Evolutionary conservation across 805 yeast genomes (phyloP).

Genomic region (Myxozyma vanderwaltii): DNA sequence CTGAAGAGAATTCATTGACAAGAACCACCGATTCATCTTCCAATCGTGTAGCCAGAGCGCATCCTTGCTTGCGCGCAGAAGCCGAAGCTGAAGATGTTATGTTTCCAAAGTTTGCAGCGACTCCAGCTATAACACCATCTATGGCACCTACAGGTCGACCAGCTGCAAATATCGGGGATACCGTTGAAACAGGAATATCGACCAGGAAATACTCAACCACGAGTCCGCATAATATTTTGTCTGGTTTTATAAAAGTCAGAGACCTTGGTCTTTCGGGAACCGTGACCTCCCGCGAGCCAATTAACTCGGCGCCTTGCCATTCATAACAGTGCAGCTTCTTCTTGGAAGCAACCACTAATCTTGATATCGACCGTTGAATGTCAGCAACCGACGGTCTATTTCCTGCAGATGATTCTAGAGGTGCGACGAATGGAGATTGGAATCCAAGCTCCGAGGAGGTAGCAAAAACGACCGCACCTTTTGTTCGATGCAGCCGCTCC

Average conservation of each 20-base stretch:
- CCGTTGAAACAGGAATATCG: slow-evolving; percentile 21
- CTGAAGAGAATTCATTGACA: slow-evolving; percentile 27
- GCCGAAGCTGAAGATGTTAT: slow-evolving; percentile 21
- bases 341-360: slow-evolving; percentile 38
- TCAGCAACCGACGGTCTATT: slow-evolving; percentile 14
- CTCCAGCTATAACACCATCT: slow-evolving; percentile 36
- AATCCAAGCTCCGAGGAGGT: slow-evolving; percentile 26
- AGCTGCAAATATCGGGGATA: slow-evolving; percentile 27
- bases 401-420: background rate
- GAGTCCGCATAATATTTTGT: slow-evolving; percentile 24
- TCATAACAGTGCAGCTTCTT: slow-evolving; percentile 30
- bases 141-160: slow-evolving; percentile 32
- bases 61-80: slow-evolving; percentile 26
- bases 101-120: slow-evolving; percentile 23
- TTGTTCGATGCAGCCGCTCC: slow-evolving; percentile 43
- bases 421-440: slow-evolving; percentile 3
- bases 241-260: slow-evolving; percentile 25
- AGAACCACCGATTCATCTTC: slow-evolving; percentile 24
- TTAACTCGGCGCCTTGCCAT: slow-evolving; percentile 32
- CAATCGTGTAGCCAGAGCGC: slow-evolving; percentile 22
- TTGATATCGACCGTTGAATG: slow-evolving; percentile 36
- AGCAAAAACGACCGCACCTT: slow-evolving; percentile 42
- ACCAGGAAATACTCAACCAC: slow-evolving; percentile 30
- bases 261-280: slow-evolving; percentile 29
- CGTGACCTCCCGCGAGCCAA: slow-evolving; percentile 27